Base-by-base conservation (phyloP, 1,284 basidiomycete genomes). In the Leccinum proximum region DNA sequence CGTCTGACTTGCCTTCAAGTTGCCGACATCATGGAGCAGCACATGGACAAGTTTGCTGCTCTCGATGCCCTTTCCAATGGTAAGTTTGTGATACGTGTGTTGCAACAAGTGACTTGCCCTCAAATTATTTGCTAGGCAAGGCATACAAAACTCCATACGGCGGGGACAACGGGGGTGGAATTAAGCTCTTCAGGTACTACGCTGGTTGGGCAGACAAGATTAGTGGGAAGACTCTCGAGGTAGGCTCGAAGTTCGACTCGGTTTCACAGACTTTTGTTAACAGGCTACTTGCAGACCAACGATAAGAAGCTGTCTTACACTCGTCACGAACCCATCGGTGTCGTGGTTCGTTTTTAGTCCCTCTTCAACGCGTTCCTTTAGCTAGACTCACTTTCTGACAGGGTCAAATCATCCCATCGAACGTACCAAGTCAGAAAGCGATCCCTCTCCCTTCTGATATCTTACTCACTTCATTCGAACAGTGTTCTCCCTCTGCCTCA, bases 1-100 rank as follows among this genome's bases (percentile, higher is more conserved):
- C 30, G 30, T 33, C 30, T 33, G 30, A 33, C 30, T 33, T 5
- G 30, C 30, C 57, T 75, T 77, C 72, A 85, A 84, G 76, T 81
- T 92, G 68, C 88, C 30, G 81, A 85, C 54, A 79, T 89, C 58
- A 85, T 93, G 76, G 88, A 91, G 73, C 71, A 80, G 67, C 78
- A 89, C 79, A 68, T 76, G 60, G 87, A 89, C 68, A 83, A 85
- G 71, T 79, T 92, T 66, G 84, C 87, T 30, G 84, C 86, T 37
- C 75, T 91, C 69, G 88, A 91, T 76, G 78, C 85, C 13, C 80
- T 90, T 72, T 86, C 88, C 76, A 88, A 88, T 75, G 72, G 66
- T 68, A 3, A 2, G 50, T 4, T 56, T 48, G 40, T 11, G 16
- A 48, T 16, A 13, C 30, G 16, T 40, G 62, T 26, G 11, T 33